Evolutionary conservation across 306 rosid species (phyloP).

Genomic region (Quercus alba): DNA sequence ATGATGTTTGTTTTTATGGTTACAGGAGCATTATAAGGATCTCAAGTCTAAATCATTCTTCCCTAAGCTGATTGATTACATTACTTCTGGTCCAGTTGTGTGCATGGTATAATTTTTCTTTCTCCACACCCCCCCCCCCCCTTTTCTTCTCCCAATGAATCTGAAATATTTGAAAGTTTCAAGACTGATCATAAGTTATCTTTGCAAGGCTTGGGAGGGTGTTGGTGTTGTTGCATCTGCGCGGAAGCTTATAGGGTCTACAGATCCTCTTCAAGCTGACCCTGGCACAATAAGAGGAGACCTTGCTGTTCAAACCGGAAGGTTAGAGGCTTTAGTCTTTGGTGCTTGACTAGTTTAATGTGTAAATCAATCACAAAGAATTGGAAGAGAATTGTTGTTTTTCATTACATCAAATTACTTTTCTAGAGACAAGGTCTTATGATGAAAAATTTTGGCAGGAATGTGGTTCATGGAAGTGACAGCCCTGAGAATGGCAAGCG

Average conservation of each 20-base stretch:
- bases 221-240: constrained; percentile 91
- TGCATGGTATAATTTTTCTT: constrained; percentile 63
- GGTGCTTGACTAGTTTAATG: constrained; percentile 8
- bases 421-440: constrained; percentile 15
- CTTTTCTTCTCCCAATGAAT: not conserved
- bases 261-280: constrained; percentile 93
- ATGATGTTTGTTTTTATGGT: constrained; percentile 7
- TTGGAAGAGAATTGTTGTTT: not conserved
- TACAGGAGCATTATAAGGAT: constrained; percentile 95
- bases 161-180: not conserved
- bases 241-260: constrained; percentile 90
- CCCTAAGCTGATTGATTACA: constrained; percentile 76
- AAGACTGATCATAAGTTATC: constrained; percentile 18
- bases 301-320: constrained; percentile 88
- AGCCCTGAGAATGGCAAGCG: constrained; percentile 98
- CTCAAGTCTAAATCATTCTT: constrained; percentile 79
- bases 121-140: not conserved
- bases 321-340: constrained; percentile 43
- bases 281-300: constrained; percentile 99
- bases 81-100: constrained; percentile 97
- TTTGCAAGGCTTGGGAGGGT: constrained; percentile 96
- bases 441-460: constrained; percentile 54
- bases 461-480: constrained; percentile 94
- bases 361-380: not conserved
- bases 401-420: constrained; percentile 10